phyloP scores from a whole-genome alignment of 2,329 filamentous ascomycete genomes.

The Aspergillus quadrilineatus region DNA sequence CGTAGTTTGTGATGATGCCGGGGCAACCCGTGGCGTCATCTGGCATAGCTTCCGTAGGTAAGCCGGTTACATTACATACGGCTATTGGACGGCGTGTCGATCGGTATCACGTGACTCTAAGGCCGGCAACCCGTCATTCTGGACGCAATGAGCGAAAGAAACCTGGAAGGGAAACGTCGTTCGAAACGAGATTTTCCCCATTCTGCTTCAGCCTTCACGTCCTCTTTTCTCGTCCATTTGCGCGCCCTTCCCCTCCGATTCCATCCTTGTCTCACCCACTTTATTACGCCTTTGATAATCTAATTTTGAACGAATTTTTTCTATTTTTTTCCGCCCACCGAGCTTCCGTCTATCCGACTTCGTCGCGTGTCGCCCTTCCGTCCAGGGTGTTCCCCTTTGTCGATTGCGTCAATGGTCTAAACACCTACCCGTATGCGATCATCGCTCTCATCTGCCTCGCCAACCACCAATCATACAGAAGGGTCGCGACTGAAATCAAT shows the following conservation, averaged over 20 bases:
- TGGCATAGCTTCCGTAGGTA: conserved; percentile 6
- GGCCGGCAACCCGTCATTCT: background rate
- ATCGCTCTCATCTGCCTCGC: conserved; percentile 8
- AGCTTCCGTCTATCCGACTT: conserved; percentile 8
- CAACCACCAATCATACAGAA: conserved; percentile 10
- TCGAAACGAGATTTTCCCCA: conserved; percentile 8
- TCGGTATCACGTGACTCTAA: background rate
- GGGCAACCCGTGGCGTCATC: conserved; percentile 13
- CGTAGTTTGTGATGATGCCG: conserved; percentile 1
- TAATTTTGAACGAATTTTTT: conserved; percentile 6
- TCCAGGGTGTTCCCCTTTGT: conserved; percentile 16
- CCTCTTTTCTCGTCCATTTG: conserved; percentile 6
- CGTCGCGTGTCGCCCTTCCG: conserved; percentile 8
- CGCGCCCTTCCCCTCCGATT: background rate
- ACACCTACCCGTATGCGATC: conserved; percentile 18
- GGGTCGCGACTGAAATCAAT: conserved; percentile 3
- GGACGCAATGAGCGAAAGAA: background rate
- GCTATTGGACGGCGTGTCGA: conserved; percentile 6
- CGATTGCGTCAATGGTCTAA: conserved; percentile 26
- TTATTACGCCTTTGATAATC: background rate
- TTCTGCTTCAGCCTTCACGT: conserved; percentile 9
- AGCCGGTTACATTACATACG: conserved; percentile 12
- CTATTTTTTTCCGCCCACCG: conserved; percentile 3
- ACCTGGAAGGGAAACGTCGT: background rate
- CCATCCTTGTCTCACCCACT: conserved; percentile 1